Conservation (phyloP, 306 rosid species). For the Adenanthera pavonina region DNA sequence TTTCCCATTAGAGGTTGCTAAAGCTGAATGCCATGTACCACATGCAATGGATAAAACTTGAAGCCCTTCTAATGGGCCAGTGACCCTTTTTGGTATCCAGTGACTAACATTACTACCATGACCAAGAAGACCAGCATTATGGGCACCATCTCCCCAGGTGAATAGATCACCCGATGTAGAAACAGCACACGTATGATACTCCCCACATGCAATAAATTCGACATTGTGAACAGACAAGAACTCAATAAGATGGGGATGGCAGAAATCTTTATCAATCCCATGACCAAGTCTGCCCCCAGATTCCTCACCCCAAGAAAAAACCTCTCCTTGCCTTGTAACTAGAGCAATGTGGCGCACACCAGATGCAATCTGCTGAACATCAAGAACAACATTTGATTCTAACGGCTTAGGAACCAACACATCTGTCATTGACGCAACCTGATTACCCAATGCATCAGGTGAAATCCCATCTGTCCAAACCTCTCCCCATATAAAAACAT, state of each 20-base stretch:
- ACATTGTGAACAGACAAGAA: conserved; percentile 54
- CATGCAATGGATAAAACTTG: conserved; percentile 73
- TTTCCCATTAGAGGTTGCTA: conserved; percentile 70
- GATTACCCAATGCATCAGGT: conserved; percentile 47
- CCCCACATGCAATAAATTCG: conserved; percentile 72
- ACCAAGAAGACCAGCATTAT: conserved; percentile 75
- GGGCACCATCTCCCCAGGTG: conserved; percentile 78
- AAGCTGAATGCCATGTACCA: conserved; percentile 80
- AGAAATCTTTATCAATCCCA: conserved; percentile 61
- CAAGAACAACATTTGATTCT: conserved; percentile 74
- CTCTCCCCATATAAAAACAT: conserved; percentile 78
- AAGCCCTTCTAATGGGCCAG: conserved; percentile 69
- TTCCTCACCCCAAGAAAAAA: conserved; percentile 86
- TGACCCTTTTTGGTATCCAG: conserved; percentile 75
- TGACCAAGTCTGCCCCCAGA: conserved; percentile 79
- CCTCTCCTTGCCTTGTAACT: conserved; percentile 80
- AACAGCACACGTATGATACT: conserved; percentile 71
- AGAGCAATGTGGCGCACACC: conserved; percentile 67
- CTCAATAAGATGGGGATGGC: conserved; percentile 68
- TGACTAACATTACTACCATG: conserved; percentile 73
- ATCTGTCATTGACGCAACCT: conserved; percentile 46
- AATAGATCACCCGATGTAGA: conserved; percentile 65
- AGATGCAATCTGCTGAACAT: conserved; percentile 73
- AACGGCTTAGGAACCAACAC: conserved; percentile 63
- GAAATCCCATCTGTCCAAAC: conserved; percentile 61